Evolutionary conservation across 495 filamentous ascomycete species (phyloP), one percentile per base, ranked within the genome.

Genomic region (Penicillium dipodomyicola): DNA sequence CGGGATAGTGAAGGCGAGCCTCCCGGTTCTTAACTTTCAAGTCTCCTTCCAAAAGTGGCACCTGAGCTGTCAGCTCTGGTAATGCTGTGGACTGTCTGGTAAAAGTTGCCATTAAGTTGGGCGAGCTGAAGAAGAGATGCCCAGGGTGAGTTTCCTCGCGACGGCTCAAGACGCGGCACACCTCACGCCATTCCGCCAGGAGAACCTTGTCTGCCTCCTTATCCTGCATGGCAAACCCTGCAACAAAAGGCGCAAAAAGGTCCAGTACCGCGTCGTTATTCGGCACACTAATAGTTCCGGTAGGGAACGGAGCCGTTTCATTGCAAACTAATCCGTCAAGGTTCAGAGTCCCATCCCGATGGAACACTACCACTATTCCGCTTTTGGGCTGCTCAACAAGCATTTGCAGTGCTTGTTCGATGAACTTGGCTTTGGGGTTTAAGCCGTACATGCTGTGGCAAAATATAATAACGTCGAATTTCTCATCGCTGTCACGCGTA

Each of bases 381-480:
- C 64, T 72, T 68, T 72, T 60, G 60, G 77, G 74, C 55, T 41
- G 64, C 60, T 77, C 62, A 64, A 67, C 67, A 54, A 86, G 79
- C 77, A 84, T 73, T 49, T 72, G 59, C 45, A 85, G 71, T 42
- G 80, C 77, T 32, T 52, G 61, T 65, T 79, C 63, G 59, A 86
- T 77, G 61, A 76, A 75, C 52, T 25, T 70, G 43, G 52, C 61
- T 64, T 81, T 80, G 32, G 74, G 74, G 10, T 78, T 74, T 80
- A 86, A 79, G 66, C 81, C 80, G 60, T 87, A 84, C 78, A 85
- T 80, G 71, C 83, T 83, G 69, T 86, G 83, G 65, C 81, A 85
- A 68, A 86, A 83, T 50, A 86, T 65, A 54, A 87, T 68, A 59
- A 84, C 54, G 64, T 87, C 77, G 67, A 73, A 85, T 61, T 73